Percentiles rank a stretch among this genome's conserved stretches.
These are phyloP conservation scores for Plasmodium sp. DNA, from an alignment of 169 alveolate species.

Conservation along the genomic window DNA sequence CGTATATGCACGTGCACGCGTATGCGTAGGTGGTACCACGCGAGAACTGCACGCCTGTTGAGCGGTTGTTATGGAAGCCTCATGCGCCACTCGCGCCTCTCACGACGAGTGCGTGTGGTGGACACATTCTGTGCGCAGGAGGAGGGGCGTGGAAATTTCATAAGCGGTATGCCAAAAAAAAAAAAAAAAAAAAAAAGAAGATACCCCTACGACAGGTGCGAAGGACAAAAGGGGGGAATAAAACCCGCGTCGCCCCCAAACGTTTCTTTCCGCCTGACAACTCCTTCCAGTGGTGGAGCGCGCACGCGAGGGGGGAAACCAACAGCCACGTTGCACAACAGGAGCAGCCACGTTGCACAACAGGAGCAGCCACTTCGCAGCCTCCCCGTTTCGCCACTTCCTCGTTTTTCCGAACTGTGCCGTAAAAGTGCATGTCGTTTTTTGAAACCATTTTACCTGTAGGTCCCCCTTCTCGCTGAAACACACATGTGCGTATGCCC, in stretches of 20 bases:
- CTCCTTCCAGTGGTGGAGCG: not conserved
- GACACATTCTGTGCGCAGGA: not conserved
- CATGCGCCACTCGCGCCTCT: not conserved
- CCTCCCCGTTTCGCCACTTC: not conserved
- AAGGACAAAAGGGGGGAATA: not conserved
- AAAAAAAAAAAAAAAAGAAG: not conserved
- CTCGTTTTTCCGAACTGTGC: not conserved
- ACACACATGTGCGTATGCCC: not conserved
- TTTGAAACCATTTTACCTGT: not conserved
- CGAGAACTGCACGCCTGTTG: not conserved
- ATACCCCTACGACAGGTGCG: not conserved
- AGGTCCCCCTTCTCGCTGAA: not conserved
- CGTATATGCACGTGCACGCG: not conserved
- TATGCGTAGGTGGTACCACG: not conserved
- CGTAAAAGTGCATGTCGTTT: not conserved
- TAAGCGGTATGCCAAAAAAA: not conserved
- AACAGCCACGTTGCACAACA: not conserved
- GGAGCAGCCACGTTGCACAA: not conserved
- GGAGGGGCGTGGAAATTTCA: not conserved
- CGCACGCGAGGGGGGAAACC: not conserved
- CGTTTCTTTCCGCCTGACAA: not conserved
- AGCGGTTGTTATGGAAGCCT: not conserved
- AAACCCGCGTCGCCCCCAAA: not conserved
- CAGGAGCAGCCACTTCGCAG: not conserved
- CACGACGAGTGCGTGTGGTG: not conserved